Evolutionary conservation across 2,329 filamentous ascomycete genomes (phyloP).

Genomic region (Penicillium sp.): DNA sequence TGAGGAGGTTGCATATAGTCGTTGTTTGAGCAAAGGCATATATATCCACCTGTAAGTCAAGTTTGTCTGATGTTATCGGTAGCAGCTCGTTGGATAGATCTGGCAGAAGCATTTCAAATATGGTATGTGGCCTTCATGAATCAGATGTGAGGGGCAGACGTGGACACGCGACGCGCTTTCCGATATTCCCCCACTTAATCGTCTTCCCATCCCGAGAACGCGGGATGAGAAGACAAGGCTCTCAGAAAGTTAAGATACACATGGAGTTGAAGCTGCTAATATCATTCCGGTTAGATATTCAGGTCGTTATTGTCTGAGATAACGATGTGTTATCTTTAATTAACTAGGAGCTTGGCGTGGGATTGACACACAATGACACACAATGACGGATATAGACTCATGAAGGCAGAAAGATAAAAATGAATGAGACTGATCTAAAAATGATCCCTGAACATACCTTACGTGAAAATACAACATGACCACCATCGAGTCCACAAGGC

Average conservation of each 20-base stretch:
- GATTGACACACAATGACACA: background rate
- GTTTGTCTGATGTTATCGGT: background rate
- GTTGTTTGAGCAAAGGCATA: background rate
- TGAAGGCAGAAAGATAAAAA: background rate
- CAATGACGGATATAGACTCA: background rate
- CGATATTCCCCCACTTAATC: background rate
- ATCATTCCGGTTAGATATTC: background rate
- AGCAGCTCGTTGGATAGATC: background rate
- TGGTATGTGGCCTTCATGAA: too few relatives aligned
- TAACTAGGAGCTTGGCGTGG: background rate
- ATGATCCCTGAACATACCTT: background rate
- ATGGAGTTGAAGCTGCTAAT: too few relatives aligned
- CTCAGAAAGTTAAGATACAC: too few relatives aligned
- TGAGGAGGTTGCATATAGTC: background rate
- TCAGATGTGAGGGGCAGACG: background rate
- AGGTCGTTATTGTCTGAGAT: background rate
- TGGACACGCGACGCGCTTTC: background rate
- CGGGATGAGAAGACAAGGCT: too few relatives aligned
- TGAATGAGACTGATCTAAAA: background rate
- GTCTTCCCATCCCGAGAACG: too few relatives aligned
- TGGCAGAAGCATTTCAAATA: background rate
- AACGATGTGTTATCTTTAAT: background rate
- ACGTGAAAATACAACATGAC: background rate
- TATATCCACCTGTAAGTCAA: background rate
- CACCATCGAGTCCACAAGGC: background rate